A percentile compares a stretch with the other conserved stretches of the same genome.
phyloP scores from a whole-genome alignment of 495 filamentous ascomycete species.

The Aspergillus ellipticus region DNA sequence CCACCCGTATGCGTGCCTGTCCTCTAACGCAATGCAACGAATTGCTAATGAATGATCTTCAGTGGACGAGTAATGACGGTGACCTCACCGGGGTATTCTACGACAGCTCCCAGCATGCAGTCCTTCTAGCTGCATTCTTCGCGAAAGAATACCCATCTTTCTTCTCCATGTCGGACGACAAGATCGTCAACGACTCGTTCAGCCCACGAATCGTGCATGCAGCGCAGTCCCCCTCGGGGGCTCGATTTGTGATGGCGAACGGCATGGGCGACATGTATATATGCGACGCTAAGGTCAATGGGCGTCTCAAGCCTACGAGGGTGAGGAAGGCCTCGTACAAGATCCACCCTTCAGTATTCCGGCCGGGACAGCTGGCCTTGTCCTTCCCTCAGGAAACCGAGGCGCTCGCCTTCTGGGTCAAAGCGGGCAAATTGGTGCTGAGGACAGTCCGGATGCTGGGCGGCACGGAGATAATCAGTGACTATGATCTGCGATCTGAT shows the following conservation, averaged over 20 bases:
- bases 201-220: conserved; percentile 21
- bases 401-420: conserved; percentile 22
- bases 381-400: conserved; percentile 23
- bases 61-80: conserved; percentile 22
- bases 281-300: conserved; percentile 19
- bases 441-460: conserved; percentile 16
- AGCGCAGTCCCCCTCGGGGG: conserved; percentile 23
- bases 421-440: conserved; percentile 21
- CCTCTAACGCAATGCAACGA: background rate
- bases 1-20: conserved; percentile 15
- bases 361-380: conserved; percentile 17
- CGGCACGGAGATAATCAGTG: conserved; percentile 14
- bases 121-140: conserved; percentile 23
- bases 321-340: conserved; percentile 22
- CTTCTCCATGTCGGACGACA: conserved; percentile 12
- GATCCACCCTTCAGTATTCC: conserved; percentile 20
- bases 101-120: conserved; percentile 17
- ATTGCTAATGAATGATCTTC: conserved; percentile 8
- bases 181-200: conserved; percentile 8
- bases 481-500: conserved; percentile 24
- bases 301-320: conserved; percentile 13
- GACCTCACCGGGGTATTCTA: conserved; percentile 24
- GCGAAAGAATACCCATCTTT: conserved; percentile 21
- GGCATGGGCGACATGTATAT: conserved; percentile 23
- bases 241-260: conserved; percentile 20